These are phyloP conservation scores for Xylaria acuta DNA, from an alignment of 495 filamentous ascomycete genomes.

Conservation along the genomic window DNA sequence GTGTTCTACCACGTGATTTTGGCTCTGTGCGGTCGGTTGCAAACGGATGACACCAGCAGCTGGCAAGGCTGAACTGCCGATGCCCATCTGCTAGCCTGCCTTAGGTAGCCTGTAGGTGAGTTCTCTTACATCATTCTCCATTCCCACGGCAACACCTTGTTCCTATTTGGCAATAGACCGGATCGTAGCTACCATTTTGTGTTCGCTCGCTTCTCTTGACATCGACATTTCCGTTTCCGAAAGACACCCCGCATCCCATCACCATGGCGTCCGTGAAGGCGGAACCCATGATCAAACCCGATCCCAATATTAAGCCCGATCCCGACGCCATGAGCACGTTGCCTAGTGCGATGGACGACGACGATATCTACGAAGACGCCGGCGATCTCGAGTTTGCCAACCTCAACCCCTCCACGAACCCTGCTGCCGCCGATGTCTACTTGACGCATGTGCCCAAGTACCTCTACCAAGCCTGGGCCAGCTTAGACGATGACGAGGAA, in stretches of 20 bases:
- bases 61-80: slow-evolving; percentile 18
- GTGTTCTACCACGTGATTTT: not conserved
- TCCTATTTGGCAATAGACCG: not conserved
- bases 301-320: slow-evolving; percentile 47
- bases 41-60: slow-evolving; percentile 20
- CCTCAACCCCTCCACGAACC: slow-evolving; percentile 43
- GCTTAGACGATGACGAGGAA: slow-evolving; percentile 59
- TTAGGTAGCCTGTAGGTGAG: no score
- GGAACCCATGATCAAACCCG: slow-evolving; percentile 44
- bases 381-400: slow-evolving; percentile 81
- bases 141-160: not conserved
- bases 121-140: slow-evolving; percentile 5
- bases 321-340: slow-evolving; percentile 61
- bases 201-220: not conserved
- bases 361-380: slow-evolving; percentile 86
- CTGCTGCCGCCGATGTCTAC: slow-evolving; percentile 62
- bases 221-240: not conserved
- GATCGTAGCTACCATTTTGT: not conserved
- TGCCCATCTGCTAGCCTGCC: no score
- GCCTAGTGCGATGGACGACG: slow-evolving; percentile 68
- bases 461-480: slow-evolving; percentile 73
- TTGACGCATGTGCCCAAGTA: slow-evolving; percentile 78
- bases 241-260: not conserved
- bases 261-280: slow-evolving; percentile 39
- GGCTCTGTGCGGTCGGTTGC: slow-evolving; percentile 6